These are phyloP conservation scores for Chloroidium sp. DNA, from an alignment of 163 green algal species.

Conservation along the genomic window DNA sequence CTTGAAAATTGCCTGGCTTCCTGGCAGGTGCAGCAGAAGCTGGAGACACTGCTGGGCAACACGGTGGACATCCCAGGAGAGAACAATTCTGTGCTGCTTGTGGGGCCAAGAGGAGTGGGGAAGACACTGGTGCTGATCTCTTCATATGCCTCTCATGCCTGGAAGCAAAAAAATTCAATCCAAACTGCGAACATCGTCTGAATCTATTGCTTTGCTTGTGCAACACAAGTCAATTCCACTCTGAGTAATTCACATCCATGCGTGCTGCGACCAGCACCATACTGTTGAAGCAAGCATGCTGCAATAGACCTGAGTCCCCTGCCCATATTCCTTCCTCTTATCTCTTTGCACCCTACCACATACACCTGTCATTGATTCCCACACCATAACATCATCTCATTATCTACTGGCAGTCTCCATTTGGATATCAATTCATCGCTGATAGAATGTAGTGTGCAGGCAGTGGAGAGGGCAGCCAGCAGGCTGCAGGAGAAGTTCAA, in stretches of 20 bases:
- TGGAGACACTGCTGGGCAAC: slow-evolving; percentile 15
- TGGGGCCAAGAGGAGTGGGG: slow-evolving; percentile 33
- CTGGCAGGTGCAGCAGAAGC: background rate
- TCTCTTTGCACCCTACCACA: no score
- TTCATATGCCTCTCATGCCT: background rate
- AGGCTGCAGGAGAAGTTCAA: slow-evolving; percentile 24
- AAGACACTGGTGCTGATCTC: slow-evolving; percentile 37
- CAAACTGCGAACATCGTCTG: background rate
- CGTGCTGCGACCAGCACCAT: no score
- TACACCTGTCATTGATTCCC: no score
- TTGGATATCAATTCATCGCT: no score
- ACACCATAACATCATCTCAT: no score
- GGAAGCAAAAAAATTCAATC: background rate
- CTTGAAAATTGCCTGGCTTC: background rate
- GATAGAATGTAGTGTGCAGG: background rate
- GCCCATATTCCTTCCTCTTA: no score
- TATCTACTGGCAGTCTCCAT: no score
- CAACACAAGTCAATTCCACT: no score
- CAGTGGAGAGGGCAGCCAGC: slow-evolving; percentile 26
- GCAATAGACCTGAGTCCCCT: no score
- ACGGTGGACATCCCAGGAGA: slow-evolving; percentile 12
- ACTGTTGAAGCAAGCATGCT: no score
- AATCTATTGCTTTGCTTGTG: no score
- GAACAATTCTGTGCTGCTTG: slow-evolving; percentile 40
- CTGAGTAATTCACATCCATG: no score